phyloP scores from a whole-genome alignment of 139 green algal species.

The Asterochloris sp. region DNA sequence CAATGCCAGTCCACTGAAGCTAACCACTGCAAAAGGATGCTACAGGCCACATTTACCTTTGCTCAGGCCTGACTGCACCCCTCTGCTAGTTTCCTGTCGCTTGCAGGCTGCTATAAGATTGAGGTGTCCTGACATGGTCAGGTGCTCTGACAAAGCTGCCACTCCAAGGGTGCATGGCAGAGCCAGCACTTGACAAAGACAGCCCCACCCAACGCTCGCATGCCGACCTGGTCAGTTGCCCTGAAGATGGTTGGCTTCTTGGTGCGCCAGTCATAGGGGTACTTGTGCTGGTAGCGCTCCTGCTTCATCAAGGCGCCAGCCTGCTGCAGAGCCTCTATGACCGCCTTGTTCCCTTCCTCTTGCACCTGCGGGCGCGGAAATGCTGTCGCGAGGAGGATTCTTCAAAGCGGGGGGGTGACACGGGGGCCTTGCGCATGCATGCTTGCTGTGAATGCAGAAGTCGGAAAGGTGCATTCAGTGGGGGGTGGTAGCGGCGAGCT shows the following conservation, averaged over 20 bases:
- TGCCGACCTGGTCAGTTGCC: conserved; percentile 92
- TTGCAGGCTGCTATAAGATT: too few relatives aligned
- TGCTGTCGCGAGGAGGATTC: not conserved
- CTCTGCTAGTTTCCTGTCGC: too few relatives aligned
- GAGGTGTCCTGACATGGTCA: too few relatives aligned
- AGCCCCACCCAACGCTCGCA: not conserved
- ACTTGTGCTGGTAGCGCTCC: conserved; percentile 97
- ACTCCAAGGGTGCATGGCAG: not conserved
- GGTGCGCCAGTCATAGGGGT: conserved; percentile 99
- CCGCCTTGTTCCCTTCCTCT: conserved; percentile 81
- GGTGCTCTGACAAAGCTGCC: too few relatives aligned
- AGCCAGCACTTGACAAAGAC: not conserved
- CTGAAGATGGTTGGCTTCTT: conserved; percentile 99
- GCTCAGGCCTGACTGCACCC: too few relatives aligned
- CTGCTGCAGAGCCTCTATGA: conserved; percentile 68
- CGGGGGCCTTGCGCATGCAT: not conserved
- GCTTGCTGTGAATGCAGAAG: not conserved
- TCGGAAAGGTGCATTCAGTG: too few relatives aligned
- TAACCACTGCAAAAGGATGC: too few relatives aligned
- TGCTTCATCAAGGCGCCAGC: conserved; percentile 68
- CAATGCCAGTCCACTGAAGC: too few relatives aligned
- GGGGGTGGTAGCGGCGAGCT: too few relatives aligned
- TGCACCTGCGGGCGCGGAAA: conserved; percentile 84
- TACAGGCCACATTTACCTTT: too few relatives aligned
- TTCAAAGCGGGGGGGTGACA: not conserved